Base-by-base conservation (phyloP, 441 rosid genomes). In the Macaranga tanarius region DNA sequence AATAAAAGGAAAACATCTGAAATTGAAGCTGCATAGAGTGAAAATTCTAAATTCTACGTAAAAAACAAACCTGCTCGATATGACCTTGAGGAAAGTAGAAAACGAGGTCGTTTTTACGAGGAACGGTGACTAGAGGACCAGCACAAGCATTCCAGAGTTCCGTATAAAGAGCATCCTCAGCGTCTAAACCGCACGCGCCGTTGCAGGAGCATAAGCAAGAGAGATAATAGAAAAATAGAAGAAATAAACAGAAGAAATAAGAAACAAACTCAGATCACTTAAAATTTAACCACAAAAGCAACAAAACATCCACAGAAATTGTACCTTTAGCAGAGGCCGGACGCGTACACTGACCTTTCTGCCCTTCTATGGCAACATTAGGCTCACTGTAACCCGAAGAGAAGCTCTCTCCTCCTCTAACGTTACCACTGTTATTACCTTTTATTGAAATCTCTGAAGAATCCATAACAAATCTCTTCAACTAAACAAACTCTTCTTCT, bases 121-220 rank as follows among this genome's bases (percentile, higher is more conserved):
- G 98, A 19, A 95, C 99, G 17, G 94, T 92, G 20, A 95, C 99
- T 25, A 96, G 80, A 75, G 99, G 98, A 74, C 99, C 98, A 2
- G 98, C 99, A 79, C 99, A 96, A 20, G 98, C 95, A 79, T 96
- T 92, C 98, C 99, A 96, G 0, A 96, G 92, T 89, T 93, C 99
- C 75, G 79, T 85, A 79, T 86, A 95, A 23, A 95, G 88, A 73
- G 97, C 98, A 61, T 79, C 77, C 34, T 89, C 97, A 25, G 92
- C 86, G 83, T 90, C 98, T 79, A 76, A 80, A 60, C 17, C 66
- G 15, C 72, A 79, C 79, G 78, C 76, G 68, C 73, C 65, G 7
- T 15, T 66, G 47, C 20, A 38, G 47, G 74, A 44, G 23, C 12
- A 28, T 45, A n/a, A 67, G 34, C 38, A 42, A 54, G 25, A 70